These are phyloP conservation scores for Fusarium ramigenum DNA, from an alignment of 2,329 filamentous ascomycete genomes.

Conservation along the genomic window DNA sequence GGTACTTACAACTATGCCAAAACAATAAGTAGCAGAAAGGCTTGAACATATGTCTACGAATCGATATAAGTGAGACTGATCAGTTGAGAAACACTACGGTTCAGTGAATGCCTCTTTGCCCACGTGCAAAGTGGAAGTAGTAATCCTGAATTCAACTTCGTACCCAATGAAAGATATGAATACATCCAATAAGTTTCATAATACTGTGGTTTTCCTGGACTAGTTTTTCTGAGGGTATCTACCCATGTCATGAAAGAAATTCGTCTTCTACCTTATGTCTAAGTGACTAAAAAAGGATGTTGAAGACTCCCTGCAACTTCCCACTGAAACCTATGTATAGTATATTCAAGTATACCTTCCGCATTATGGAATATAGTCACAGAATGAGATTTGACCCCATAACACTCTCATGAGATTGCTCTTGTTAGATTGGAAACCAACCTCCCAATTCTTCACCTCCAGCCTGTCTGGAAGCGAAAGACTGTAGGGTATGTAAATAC, in stretches of 20 bases:
- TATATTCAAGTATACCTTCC: background rate
- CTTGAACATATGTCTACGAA: background rate
- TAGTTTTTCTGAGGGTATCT: background rate
- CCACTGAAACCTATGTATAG: background rate
- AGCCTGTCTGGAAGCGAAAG: accelerated
- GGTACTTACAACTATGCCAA: no score
- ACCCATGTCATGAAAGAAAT: background rate
- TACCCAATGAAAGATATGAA: background rate
- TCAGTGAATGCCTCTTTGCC: background rate
- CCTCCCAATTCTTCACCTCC: background rate
- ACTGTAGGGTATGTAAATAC: background rate
- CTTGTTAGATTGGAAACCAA: background rate
- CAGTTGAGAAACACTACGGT: background rate
- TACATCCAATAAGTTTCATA: background rate
- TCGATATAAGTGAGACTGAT: background rate
- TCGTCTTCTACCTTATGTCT: no score
- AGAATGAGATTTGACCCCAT: no score
- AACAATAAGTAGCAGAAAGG: background rate
- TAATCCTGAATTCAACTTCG: background rate
- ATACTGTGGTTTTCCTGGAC: background rate
- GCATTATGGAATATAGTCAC: no score
- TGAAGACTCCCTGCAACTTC: background rate
- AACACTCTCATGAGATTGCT: background rate
- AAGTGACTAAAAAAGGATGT: background rate
- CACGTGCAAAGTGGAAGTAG: background rate